phyloP scores from a whole-genome alignment of 306 rosid genomes.

The Alnus glutinosa region DNA sequence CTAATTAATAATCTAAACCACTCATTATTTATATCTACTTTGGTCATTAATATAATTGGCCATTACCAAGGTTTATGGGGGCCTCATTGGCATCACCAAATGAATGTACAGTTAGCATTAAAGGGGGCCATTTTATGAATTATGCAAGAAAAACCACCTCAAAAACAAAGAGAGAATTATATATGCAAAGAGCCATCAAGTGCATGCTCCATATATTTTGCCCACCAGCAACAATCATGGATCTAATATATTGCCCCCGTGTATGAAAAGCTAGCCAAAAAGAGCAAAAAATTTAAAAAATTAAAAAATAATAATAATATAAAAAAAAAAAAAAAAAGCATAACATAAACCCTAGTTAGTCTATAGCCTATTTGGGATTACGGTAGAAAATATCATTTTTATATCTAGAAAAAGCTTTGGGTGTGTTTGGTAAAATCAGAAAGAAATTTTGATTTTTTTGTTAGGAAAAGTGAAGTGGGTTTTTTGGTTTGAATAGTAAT shows the following conservation, averaged over 20 bases:
- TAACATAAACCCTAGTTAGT: not conserved
- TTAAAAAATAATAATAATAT: too few relatives aligned
- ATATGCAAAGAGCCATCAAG: constrained; percentile 14
- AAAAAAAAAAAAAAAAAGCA: not conserved
- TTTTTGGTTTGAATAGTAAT: too few relatives aligned
- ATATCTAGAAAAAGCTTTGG: too few relatives aligned
- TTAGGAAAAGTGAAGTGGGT: too few relatives aligned
- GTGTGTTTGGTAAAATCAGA: too few relatives aligned
- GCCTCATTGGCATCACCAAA: not conserved
- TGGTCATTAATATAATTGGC: not conserved
- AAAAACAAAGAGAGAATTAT: too few relatives aligned
- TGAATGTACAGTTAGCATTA: not conserved
- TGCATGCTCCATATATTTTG: constrained; percentile 22
- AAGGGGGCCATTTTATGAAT: not conserved
- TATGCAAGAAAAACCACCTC: not conserved
- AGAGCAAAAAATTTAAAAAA: too few relatives aligned
- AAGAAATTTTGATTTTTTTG: too few relatives aligned
- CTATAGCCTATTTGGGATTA: too few relatives aligned
- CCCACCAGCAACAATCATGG: constrained; percentile 26
- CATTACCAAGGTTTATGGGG: not conserved
- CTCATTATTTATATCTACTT: constrained; percentile 17
- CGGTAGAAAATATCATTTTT: too few relatives aligned
- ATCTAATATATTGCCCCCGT: constrained; percentile 30
- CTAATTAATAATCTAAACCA: constrained; percentile 21
- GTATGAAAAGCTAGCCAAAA: constrained; percentile 7